Percentiles rank a stretch among this genome's conserved stretches.
Conservation (phyloP, 805 yeast species). For the Barnettozyma sp. region DNA sequence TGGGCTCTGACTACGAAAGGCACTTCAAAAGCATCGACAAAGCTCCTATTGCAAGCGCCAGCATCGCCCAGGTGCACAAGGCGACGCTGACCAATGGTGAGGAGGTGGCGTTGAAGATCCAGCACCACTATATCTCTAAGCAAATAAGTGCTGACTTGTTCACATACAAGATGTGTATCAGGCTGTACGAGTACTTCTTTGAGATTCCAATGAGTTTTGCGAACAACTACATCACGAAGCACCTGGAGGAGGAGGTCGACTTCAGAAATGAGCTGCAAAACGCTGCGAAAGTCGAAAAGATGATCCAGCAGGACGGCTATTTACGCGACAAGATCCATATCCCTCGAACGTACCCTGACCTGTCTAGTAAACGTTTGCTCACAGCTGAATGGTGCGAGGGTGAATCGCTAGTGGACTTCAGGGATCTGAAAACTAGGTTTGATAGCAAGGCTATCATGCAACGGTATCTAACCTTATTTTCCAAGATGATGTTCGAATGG, state of each 20-base stretch:
- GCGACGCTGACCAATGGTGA: slow-evolving; percentile 43
- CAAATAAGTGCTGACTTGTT: slow-evolving; percentile 57
- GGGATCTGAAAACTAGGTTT: slow-evolving; percentile 33
- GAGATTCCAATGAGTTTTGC: slow-evolving; percentile 56
- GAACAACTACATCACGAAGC: slow-evolving; percentile 50
- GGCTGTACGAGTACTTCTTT: slow-evolving; percentile 49
- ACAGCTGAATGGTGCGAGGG: slow-evolving; percentile 78
- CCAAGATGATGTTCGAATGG: slow-evolving; percentile 52
- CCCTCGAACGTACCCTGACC: slow-evolving; percentile 44
- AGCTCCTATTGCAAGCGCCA: slow-evolving; percentile 65
- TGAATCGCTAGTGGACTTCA: slow-evolving; percentile 42
- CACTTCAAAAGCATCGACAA: slow-evolving; percentile 43
- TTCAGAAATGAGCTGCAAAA: slow-evolving; percentile 52
- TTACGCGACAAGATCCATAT: slow-evolving; percentile 41
- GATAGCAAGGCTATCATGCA: slow-evolving; percentile 37
- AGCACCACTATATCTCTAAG: slow-evolving; percentile 52
- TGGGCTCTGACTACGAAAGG: slow-evolving; percentile 37
- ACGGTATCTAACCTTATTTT: slow-evolving; percentile 42
- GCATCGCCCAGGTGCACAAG: slow-evolving; percentile 64
- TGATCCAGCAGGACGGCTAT: slow-evolving; percentile 37
- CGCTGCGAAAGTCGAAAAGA: slow-evolving; percentile 33
- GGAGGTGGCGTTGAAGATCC: slow-evolving; percentile 59
- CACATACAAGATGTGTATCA: slow-evolving; percentile 47
- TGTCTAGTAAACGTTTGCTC: slow-evolving; percentile 45
- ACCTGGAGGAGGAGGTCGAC: slow-evolving; percentile 54